phyloP scores from a whole-genome alignment of 768 basidiomycete species.

The Phaffia australis region DNA sequence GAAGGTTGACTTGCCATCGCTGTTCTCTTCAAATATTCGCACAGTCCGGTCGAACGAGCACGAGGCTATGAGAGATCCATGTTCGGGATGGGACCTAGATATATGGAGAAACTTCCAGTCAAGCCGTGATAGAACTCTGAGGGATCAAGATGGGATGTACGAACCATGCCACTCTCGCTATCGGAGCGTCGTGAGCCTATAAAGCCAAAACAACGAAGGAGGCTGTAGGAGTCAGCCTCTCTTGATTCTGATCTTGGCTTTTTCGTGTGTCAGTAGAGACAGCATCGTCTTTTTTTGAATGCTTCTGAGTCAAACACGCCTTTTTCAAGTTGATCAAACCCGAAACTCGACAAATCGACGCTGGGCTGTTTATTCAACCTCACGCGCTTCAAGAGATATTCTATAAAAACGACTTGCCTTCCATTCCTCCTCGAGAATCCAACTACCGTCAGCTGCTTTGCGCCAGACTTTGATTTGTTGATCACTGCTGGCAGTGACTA shows the following conservation, averaged over 20 bases:
- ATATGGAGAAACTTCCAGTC: not conserved
- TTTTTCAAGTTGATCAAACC: not conserved
- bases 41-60: constrained; percentile 83
- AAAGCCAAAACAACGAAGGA: not conserved
- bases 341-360: constrained; percentile 3
- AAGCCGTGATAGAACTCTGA: not conserved
- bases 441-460: constrained; percentile 59
- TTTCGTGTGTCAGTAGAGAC: too few relatives aligned
- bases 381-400: not conserved
- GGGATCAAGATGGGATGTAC: not conserved
- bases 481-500: constrained; percentile 73
- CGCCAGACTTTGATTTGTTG: constrained; percentile 86
- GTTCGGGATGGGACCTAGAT: constrained; percentile 72
- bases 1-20: constrained; percentile 10
- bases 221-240: not conserved
- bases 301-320: not conserved
- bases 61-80: constrained; percentile 75
- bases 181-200: constrained; percentile 88
- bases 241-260: not conserved
- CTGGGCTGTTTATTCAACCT: not conserved
- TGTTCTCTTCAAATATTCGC: constrained; percentile 73
- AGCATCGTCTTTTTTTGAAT: too few relatives aligned
- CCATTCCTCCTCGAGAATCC: constrained; percentile 81
- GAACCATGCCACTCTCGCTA: constrained; percentile 63
- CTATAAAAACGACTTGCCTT: constrained; percentile 50